These are phyloP conservation scores for Cytospora schulzeri DNA, from an alignment of 2,329 filamentous ascomycete genomes.

Conservation along the genomic window DNA sequence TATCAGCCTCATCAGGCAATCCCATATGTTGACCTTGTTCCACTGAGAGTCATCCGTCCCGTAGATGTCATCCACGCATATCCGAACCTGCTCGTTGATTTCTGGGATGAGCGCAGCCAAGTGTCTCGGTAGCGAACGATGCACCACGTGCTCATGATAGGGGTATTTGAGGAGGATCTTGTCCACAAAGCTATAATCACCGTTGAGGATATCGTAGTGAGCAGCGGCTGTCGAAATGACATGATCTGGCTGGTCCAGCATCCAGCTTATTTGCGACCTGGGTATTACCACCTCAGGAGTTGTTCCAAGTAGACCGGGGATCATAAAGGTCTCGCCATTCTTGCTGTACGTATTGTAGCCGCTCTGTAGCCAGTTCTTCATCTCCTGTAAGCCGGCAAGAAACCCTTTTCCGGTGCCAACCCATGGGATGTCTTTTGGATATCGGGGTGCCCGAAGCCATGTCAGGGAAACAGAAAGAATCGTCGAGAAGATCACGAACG, in stretches of 20 bases:
- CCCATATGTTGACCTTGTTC: conserved; percentile 47
- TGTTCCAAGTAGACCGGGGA: conserved; percentile 44
- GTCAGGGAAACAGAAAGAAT: conserved; percentile 10
- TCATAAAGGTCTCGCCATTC: conserved; percentile 44
- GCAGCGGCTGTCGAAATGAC: conserved; percentile 45
- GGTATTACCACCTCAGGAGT: conserved; percentile 49
- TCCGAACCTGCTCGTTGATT: conserved; percentile 44
- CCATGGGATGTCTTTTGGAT: conserved; percentile 15
- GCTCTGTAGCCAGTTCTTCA: conserved; percentile 12
- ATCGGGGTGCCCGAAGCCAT: conserved; percentile 18
- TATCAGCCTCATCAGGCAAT: conserved; percentile 46
- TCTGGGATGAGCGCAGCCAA: conserved; percentile 42
- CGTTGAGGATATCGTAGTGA: conserved; percentile 43
- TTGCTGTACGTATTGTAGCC: conserved; percentile 42
- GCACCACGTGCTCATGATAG: conserved; percentile 46
- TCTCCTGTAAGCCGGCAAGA: conserved; percentile 10
- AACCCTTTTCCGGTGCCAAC: conserved; percentile 20
- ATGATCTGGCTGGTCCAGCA: conserved; percentile 50
- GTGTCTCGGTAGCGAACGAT: conserved; percentile 47
- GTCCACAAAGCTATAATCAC: conserved; percentile 47
- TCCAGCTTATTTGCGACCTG: conserved; percentile 46
- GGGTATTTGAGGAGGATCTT: conserved; percentile 37
- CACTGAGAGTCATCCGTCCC: conserved; percentile 39
- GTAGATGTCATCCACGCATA: conserved; percentile 41
- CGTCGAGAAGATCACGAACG: neutral